These are phyloP conservation scores for Cercospora zeina DNA, from an alignment of 2,329 filamentous ascomycete genomes.

Conservation along the genomic window DNA sequence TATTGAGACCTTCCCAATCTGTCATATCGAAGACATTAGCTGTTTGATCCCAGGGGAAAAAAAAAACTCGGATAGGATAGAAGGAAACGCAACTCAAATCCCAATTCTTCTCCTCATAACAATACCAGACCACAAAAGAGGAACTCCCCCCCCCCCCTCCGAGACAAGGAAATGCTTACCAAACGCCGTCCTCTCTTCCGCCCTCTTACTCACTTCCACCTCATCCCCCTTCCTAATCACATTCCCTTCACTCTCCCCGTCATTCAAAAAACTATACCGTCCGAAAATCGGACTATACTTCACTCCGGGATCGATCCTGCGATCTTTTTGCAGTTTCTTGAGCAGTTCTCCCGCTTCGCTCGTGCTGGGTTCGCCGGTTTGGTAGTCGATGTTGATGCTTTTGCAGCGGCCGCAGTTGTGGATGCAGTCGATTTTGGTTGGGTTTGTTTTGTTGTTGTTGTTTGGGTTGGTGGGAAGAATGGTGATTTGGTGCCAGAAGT, in stretches of 20 bases:
- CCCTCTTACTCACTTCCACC: slow-evolving; percentile 45
- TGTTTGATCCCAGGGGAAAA: not conserved
- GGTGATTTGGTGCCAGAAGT: slow-evolving; percentile 48
- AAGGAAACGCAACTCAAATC: not conserved
- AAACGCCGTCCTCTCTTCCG: slow-evolving; percentile 46
- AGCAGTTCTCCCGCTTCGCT: slow-evolving; percentile 46
- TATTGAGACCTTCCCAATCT: slow-evolving; percentile 35
- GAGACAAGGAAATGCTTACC: slow-evolving; percentile 41
- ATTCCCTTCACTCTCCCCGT: slow-evolving; percentile 35
- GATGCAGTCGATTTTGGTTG: slow-evolving; percentile 40
- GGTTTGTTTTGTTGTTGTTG: not conserved
- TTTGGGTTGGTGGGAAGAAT: slow-evolving; percentile 26
- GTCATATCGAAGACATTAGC: slow-evolving; percentile 10
- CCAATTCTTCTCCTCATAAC: not conserved
- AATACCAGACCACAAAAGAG: not conserved
- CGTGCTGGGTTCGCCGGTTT: slow-evolving; percentile 45
- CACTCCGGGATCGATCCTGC: slow-evolving; percentile 48
- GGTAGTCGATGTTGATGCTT: slow-evolving; percentile 52
- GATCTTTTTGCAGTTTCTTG: slow-evolving; percentile 49
- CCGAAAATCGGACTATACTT: slow-evolving; percentile 54
- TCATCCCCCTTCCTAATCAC: slow-evolving; percentile 46
- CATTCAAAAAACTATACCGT: slow-evolving; percentile 47
- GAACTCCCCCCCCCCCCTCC: no score
- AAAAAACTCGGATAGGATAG: not conserved
- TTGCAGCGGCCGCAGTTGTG: slow-evolving; percentile 52